Base-by-base conservation (phyloP, 2,329 filamentous ascomycete genomes). In the Exophiala oligosperma region DNA sequence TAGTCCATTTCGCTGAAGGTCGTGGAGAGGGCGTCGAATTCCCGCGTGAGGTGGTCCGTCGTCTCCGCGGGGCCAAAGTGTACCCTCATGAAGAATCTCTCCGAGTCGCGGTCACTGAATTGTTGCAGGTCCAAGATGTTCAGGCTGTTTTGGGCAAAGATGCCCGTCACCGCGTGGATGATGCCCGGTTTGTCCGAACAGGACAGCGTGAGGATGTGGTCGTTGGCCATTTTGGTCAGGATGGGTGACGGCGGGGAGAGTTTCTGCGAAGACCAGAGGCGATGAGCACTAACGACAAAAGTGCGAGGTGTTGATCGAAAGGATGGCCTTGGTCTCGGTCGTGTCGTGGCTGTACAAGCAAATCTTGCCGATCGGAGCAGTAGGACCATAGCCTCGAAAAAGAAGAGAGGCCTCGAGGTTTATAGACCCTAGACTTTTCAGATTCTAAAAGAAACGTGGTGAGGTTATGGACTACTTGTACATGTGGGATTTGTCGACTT, bases 21-120 rank as follows among this genome's bases (percentile, higher is more conserved):
- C 17, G 17, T 67, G 2, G 87, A 87, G 52, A 91, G 84, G 43
- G 79, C 74, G 28, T 78, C 74, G 67, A 93, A 87, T 5, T 83
- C 80, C 56, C 71, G 73, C 6, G 70, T 73, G 49, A 91, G 77
- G 63, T 82, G 74, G 21, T 78, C 47, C 12, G 55, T 57, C 5
- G 78, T 74, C 38, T 79, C 72, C 4, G 79, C 79, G 60, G 88
- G 83, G 8, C 85, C 87, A 68, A 93, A 93, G 74, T 92, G 90
- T 67, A 93, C 89, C 71, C 90, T 84, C 90, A 94, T 93, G 78
- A 94, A 94, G 79, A 94, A 94, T 57, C 83, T 87, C 71, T 89
- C 78, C 21, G 87, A 89, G 24, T 79, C 83, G 26, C 86, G 84
- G 74, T 93, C 90, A 43, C 86, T 89, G 79, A 91, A 94, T 76